Base-by-base conservation (phyloP, 2,329 filamentous ascomycete species). In the Phialocephala subalpina region DNA sequence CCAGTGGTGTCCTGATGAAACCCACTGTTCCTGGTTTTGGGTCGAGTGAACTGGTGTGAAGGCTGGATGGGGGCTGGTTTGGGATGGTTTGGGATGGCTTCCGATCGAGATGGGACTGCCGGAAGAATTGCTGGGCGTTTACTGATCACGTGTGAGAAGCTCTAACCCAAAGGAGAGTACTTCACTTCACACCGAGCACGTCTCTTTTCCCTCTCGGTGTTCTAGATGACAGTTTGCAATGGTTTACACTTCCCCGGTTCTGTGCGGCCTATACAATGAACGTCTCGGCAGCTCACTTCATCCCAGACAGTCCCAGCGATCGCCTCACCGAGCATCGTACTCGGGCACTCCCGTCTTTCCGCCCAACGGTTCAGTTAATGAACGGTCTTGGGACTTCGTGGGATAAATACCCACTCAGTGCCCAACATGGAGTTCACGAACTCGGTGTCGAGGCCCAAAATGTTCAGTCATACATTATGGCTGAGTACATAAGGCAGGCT, bases 11-110 rank as follows among this genome's bases (percentile, higher is more conserved):
- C 58, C 42, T 60, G n/a, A 40, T 68, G 64, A 64, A 60, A 67
- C 63, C 67, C 67, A 67, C 58, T 69, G 66, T 70, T 66, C 68
- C 68, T 70, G 69, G 49, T 49, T 22, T 55, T 61, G 42, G 29
- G 49, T 61, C 12, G 58, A 47, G n/a, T n/a, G n/a, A n/a, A n/a
- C n/a, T n/a, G n/a, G n/a, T n/a, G 45, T 53, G 58, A 60, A 40
- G 22, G 57, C 12, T 58, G 38, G 35, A 42, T 9, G 16, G 3
- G 9, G 18, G 29, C 29, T 12, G 8, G 29, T 8, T 7, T 16
- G 12, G 27, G 38, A 12, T n/a, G 53, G 55, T 22, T 29, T 11
- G 36, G 16, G 35, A 8, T 45, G n/a, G n/a, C 1, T 11, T 18
- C 16, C 14, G 18, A 53, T 14, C 22, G 47, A 49, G 38, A 14